phyloP scores from a whole-genome alignment of 2,329 filamentous ascomycete genomes.

The Arthrobotrys sinensis region DNA sequence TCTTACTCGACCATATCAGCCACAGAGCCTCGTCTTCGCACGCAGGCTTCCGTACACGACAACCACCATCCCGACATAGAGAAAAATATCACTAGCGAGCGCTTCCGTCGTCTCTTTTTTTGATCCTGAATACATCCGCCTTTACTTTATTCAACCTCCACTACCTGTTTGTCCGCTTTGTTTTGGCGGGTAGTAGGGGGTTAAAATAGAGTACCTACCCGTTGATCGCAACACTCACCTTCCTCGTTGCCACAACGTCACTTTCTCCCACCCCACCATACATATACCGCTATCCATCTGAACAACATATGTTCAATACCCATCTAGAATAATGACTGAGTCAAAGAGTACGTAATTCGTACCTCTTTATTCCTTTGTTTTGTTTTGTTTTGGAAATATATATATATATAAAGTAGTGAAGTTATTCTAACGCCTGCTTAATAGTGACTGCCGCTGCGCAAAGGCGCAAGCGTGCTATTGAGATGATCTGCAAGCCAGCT shows the following conservation, averaged over 20 bases:
- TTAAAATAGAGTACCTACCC: constrained; percentile 4
- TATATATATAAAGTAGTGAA: not conserved
- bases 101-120: not conserved
- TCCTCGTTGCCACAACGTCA: constrained; percentile 16
- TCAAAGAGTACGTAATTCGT: constrained; percentile 33
- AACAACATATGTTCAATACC: constrained; percentile 30
- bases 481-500: constrained; percentile 36
- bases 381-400: constrained; percentile 4
- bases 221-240: constrained; percentile 12
- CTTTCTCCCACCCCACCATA: constrained; percentile 8
- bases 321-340: constrained; percentile 34
- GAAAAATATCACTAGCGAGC: constrained; percentile 1
- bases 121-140: not conserved
- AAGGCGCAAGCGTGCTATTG: constrained; percentile 43
- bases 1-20: constrained; percentile 36
- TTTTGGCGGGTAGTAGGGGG: constrained; percentile 53
- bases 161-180: constrained; percentile 48
- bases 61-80: too few relatives aligned
- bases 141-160: constrained; percentile 28
- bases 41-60: too few relatives aligned
- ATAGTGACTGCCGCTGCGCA: constrained; percentile 29
- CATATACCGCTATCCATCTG: not conserved
- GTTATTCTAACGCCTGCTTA: too few relatives aligned
- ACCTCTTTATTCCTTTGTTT: constrained; percentile 8
- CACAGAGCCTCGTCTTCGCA: constrained; percentile 35